A percentile compares a stretch with the other conserved stretches of the same genome.
Evolutionary conservation across 371 early-diverging fungal genomes (phyloP).

Genomic region (Actinomortierella ambigua): DNA sequence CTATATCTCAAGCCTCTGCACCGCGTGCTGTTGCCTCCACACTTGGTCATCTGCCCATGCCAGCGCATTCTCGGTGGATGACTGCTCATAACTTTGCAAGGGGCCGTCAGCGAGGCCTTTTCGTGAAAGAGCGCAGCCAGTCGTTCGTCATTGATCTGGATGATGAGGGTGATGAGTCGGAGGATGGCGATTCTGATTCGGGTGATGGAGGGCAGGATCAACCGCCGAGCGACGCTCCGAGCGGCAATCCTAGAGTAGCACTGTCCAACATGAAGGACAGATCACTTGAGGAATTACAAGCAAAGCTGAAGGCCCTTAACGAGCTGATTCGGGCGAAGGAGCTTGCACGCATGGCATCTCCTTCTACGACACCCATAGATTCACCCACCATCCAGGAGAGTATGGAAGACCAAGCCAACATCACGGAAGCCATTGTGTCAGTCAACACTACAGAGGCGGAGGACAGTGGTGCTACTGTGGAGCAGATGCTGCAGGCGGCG

Average conservation of each 20-base stretch:
- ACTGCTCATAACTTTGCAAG: slow-evolving; percentile 29
- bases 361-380: not conserved
- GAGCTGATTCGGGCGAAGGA: slow-evolving; percentile 22
- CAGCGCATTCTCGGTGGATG: slow-evolving; percentile 15
- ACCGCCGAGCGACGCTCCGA: not conserved
- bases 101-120: slow-evolving; percentile 7
- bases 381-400: too few relatives aligned
- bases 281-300: slow-evolving; percentile 11
- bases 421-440: too few relatives aligned
- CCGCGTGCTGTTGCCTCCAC: not conserved
- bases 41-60: not conserved
- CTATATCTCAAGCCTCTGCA: not conserved
- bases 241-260: not conserved
- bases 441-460: too few relatives aligned
- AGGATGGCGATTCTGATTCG: not conserved
- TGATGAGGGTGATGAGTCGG: slow-evolving; percentile 24
- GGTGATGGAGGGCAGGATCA: not conserved
- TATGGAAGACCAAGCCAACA: too few relatives aligned
- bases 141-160: slow-evolving; percentile 37
- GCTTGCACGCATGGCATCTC: slow-evolving; percentile 14
- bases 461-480: too few relatives aligned
- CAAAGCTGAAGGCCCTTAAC: slow-evolving; percentile 21
- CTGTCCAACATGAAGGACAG: not conserved
- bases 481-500: too few relatives aligned
- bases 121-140: slow-evolving; percentile 19